A percentile compares a stretch with the other conserved stretches of the same genome.
These are phyloP conservation scores for Leccinellum albellum DNA, from an alignment of 768 basidiomycete genomes.

Conservation along the genomic window DNA sequence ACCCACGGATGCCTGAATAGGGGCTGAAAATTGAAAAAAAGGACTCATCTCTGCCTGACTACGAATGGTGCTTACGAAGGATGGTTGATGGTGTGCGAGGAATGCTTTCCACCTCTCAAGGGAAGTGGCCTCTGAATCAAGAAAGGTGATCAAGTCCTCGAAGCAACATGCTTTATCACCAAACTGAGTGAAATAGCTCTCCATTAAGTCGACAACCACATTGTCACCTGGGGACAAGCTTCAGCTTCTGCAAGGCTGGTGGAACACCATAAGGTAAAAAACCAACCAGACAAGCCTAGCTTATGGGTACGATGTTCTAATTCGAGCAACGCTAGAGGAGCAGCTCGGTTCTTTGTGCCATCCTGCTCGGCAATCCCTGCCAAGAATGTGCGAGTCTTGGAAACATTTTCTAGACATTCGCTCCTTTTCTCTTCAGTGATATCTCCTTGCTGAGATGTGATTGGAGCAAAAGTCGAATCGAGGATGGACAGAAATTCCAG, in stretches of 20 bases:
- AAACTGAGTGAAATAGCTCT: slow-evolving; percentile 66
- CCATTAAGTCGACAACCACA: slow-evolving; percentile 47
- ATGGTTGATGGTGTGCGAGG: slow-evolving; percentile 44
- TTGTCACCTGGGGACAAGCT: slow-evolving; percentile 38
- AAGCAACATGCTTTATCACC: slow-evolving; percentile 84
- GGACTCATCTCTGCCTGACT: slow-evolving; percentile 5
- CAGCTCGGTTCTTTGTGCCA: slow-evolving; percentile 71
- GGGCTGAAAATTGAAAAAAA: slow-evolving; percentile 16
- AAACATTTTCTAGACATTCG: slow-evolving; percentile 37
- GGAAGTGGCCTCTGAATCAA: slow-evolving; percentile 46
- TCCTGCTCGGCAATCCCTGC: slow-evolving; percentile 56
- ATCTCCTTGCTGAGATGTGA: slow-evolving; percentile 25
- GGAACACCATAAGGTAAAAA: background rate
- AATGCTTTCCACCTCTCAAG: slow-evolving; percentile 51
- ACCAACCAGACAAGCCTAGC: slow-evolving; percentile 44
- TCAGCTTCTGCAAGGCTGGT: slow-evolving; percentile 1
- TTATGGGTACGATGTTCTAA: slow-evolving; percentile 58
- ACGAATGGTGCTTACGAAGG: slow-evolving; percentile 42
- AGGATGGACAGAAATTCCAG: slow-evolving; percentile 74
- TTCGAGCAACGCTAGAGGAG: slow-evolving; percentile 69
- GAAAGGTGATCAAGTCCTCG: slow-evolving; percentile 76
- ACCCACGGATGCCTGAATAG: slow-evolving; percentile 43
- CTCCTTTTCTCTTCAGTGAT: slow-evolving; percentile 35
- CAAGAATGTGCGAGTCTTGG: slow-evolving; percentile 50
- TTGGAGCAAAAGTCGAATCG: slow-evolving; percentile 56